Evolutionary conservation across 257 asterid species (phyloP), one percentile per base, ranked within the genome.

Genomic region (Mitragyna speciosa): DNA sequence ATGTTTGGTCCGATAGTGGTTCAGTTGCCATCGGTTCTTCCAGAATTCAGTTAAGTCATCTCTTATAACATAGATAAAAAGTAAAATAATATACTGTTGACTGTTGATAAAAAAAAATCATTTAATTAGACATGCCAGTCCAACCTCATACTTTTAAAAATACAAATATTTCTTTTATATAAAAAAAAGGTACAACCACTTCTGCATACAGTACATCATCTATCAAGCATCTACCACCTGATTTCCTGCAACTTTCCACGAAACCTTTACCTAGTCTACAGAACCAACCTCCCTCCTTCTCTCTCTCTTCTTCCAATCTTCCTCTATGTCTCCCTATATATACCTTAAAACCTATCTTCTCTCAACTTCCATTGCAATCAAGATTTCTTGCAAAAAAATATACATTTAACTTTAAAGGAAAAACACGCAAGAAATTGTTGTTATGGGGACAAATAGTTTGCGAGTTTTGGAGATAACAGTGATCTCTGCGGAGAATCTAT

Each of bases 401-500:
- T 20, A 20, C 1, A 48, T 48, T 15, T 15, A 61, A 45, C 14
- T 5, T 22, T 33, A 54, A 80, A 66, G 28, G 70, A 31, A 67
- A 75, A n/a, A 11, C 1, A 24, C 54, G 22, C 56, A 58, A 61
- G 16, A 63, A 28, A 3, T 10, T 26, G 68, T 36, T 6, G 6
- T 17, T 3, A 30, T 43, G 71, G 26, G 14, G 19, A 6, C 12
- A 11, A 20, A 26, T 7, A 24, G 8, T 58, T 58, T 12, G 10
- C 58, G 84, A 64, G 52, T 64, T 22, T 78, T 94, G 39, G 97
- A 94, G 78, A 76, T 94, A 26, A 89, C 92, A 8, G 93, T 94
- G 20, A 88, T 93, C 15, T 94, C 97, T 0, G 93, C 89, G 6
- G 98, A 94, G 77, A 89, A 83, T 68, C 78, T 93, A 20, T 73